Conservation (phyloP, 129 eudicot genomes). For the Centrapalus pauciflorus region DNA sequence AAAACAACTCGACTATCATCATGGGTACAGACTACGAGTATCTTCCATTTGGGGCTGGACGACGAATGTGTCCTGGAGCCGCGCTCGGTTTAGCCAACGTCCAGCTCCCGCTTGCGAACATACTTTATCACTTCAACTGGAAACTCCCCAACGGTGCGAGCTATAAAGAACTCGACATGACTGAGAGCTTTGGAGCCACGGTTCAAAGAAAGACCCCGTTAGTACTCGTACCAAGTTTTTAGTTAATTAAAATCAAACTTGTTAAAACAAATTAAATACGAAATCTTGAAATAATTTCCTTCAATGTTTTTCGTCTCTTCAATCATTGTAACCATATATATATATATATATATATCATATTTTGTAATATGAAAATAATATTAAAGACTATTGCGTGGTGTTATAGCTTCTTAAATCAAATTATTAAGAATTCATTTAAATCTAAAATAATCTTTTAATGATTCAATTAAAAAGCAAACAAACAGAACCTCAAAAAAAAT, state of each 20-base stretch:
- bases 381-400: too few relatives aligned
- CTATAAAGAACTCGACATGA: conserved; percentile 28
- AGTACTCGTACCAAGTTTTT: conserved; percentile 17
- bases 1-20: neutral
- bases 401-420: too few relatives aligned
- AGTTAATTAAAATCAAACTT: too few relatives aligned
- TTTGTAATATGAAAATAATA: too few relatives aligned
- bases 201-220: conserved; percentile 25
- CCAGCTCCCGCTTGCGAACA: conserved; percentile 27
- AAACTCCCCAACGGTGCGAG: conserved; percentile 29
- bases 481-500: too few relatives aligned
- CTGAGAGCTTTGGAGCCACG: conserved; percentile 38
- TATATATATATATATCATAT: too few relatives aligned
- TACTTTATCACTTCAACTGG: conserved; percentile 38
- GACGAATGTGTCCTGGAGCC: conserved; percentile 34
- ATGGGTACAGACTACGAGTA: conserved; percentile 21
- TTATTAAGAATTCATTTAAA: too few relatives aligned
- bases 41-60: conserved; percentile 43
- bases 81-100: conserved; percentile 29
- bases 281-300: neutral
- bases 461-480: too few relatives aligned
- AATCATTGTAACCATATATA: neutral
- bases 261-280: neutral
- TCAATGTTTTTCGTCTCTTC: neutral
- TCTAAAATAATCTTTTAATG: too few relatives aligned